Percentiles rank a stretch among this genome's conserved stretches.
phyloP scores from a whole-genome alignment of 768 basidiomycete genomes.

The Tylopilus balloui region DNA sequence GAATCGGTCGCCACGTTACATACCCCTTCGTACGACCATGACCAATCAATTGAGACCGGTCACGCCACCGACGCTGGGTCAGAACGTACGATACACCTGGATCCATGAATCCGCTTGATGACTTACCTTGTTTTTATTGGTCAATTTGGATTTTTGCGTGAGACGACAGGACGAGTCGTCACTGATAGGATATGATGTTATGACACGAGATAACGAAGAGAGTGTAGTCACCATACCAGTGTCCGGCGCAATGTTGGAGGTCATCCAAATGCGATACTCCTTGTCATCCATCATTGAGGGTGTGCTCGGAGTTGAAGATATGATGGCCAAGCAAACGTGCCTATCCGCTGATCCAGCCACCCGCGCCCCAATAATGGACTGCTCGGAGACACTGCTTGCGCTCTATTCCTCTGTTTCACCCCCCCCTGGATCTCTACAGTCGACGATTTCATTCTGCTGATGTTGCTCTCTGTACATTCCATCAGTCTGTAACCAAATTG shows the following conservation, averaged over 20 bases:
- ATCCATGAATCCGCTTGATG: constrained; percentile 12
- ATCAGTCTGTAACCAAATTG: no score
- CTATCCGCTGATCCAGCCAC: neutral
- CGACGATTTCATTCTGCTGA: neutral
- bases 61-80: constrained; percentile 19
- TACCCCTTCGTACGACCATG: constrained; percentile 22
- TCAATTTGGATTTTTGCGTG: constrained; percentile 12
- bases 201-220: neutral
- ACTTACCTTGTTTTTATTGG: constrained; percentile 8
- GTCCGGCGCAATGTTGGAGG: neutral
- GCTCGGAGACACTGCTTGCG: neutral
- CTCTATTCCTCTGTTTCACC: neutral
- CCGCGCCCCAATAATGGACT: neutral
- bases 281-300: neutral
- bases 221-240: neutral
- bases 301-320: neutral
- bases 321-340: neutral
- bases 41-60: constrained; percentile 17
- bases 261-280: neutral
- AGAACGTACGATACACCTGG: constrained; percentile 28
- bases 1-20: constrained; percentile 21
- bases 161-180: neutral
- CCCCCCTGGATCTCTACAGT: no score
- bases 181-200: neutral
- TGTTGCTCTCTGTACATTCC: neutral